Base-by-base conservation (phyloP, 2,329 filamentous ascomycete genomes). In the Nothophaeocryptopus gaeumannii region DNA sequence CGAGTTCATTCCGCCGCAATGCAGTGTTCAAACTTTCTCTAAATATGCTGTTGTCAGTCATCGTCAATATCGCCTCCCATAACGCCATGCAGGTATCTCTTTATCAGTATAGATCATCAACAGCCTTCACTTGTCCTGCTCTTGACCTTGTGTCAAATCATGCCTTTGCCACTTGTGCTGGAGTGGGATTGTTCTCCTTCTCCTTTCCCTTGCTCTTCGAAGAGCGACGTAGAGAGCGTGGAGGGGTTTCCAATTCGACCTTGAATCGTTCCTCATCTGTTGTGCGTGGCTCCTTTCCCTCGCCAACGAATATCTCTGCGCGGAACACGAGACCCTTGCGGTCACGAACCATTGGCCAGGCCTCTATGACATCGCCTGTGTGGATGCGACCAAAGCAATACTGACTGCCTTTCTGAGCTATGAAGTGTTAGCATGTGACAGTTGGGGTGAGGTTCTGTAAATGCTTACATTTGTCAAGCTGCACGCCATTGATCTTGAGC, bases 401-500 rank as follows among this genome's bases (percentile, higher is more conserved):
- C 11, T 73, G 75, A 8, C 76, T 74, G 8, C 73, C 73, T 0
- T 77, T 74, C 20, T 74, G 70, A 2, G 78, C 76, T 50, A 26
- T 7, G 20, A 26, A 26, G 20, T 4, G 20, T 26, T 26, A 26
- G 20, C 20, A 26, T 26, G 20, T 26, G 20, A 26, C 20, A 26
- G 4, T 26, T 26, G 3, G 20, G 20, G 3, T 7, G 20, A 26
- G 7, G 4, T 26, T 26, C 20, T 26, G 20, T 26, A 7, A 26
- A 7, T 4, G 3, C 20, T 26, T 26, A 26, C 20, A 26, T 26
- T 80, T 76, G 52, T 78, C 78, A 16, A 96, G 71, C 35, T 76
- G 74, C n/a, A 81, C 77, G 26, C 81, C 83, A 62, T 96, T 96
- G 64, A 97, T 77, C 58, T 75, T 78, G 54, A 96, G 88, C 14